These are phyloP conservation scores for Penicillium sp. DNA, from an alignment of 2,329 filamentous ascomycete genomes.

Conservation along the genomic window DNA sequence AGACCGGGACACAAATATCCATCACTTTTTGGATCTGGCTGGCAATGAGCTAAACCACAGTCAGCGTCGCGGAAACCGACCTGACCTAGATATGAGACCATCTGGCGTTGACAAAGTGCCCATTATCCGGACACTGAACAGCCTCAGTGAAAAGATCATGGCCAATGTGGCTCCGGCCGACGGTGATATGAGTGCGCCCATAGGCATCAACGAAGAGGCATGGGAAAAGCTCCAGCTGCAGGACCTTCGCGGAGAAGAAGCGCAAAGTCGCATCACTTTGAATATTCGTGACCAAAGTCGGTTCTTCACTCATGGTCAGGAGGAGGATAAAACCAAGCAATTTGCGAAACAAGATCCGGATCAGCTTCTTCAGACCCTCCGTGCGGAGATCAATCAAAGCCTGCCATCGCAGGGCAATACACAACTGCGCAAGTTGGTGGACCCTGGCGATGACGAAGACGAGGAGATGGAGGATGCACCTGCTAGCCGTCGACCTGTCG, in stretches of 20 bases:
- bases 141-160: constrained; percentile 88
- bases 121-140: constrained; percentile 86
- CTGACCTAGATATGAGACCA: constrained; percentile 87
- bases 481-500: constrained; percentile 51
- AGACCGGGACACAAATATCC: constrained; percentile 61
- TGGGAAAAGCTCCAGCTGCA: constrained; percentile 73
- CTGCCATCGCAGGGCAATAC: constrained; percentile 58
- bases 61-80: constrained; percentile 78
- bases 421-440: constrained; percentile 61
- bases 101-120: constrained; percentile 71
- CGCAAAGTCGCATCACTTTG: constrained; percentile 75
- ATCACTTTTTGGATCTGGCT: constrained; percentile 86
- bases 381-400: constrained; percentile 54
- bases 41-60: constrained; percentile 95
- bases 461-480: constrained; percentile 50
- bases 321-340: constrained; percentile 49
- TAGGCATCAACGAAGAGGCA: constrained; percentile 68
- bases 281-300: constrained; percentile 84
- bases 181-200: constrained; percentile 61
- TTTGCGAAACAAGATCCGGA: constrained; percentile 69
- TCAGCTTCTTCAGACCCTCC: constrained; percentile 64
- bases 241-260: constrained; percentile 72
- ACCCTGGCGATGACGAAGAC: constrained; percentile 56
- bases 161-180: constrained; percentile 80
- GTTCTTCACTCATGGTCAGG: constrained; percentile 64